Conservation (phyloP, 345 rosid genomes). For the Gossypium herbaceum region DNA sequence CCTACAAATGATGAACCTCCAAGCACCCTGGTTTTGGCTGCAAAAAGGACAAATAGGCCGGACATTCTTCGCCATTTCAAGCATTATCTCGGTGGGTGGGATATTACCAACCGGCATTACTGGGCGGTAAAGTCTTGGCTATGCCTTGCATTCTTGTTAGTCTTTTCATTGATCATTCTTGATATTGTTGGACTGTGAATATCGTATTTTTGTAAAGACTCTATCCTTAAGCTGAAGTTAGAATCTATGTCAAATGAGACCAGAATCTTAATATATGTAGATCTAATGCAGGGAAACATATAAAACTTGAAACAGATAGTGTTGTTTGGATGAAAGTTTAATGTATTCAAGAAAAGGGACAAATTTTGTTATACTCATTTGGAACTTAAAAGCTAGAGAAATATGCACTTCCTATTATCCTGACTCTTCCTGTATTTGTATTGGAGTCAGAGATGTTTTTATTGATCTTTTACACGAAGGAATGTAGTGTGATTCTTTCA, state of each 20-base stretch:
- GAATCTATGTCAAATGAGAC: background rate
- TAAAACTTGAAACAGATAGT: background rate
- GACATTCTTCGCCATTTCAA: constrained; percentile 68
- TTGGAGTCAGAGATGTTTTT: background rate
- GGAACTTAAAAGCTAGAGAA: background rate
- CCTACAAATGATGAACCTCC: constrained; percentile 39
- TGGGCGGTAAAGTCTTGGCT: constrained; percentile 72
- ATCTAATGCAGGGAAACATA: background rate
- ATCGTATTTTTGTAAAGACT: background rate
- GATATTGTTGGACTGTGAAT: background rate
- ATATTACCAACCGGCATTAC: constrained; percentile 77
- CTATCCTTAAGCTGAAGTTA: background rate
- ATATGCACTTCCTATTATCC: background rate
- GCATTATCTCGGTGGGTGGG: constrained; percentile 80
- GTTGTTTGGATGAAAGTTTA: background rate
- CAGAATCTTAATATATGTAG: background rate
- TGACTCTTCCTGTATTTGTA: background rate
- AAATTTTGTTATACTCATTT: background rate
- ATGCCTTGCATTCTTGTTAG: background rate
- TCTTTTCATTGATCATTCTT: constrained; percentile 1
- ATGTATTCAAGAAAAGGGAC: background rate
- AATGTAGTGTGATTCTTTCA: background rate
- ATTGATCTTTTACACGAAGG: constrained; percentile 1
- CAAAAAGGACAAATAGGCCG: constrained; percentile 76
- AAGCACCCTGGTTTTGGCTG: constrained; percentile 57